These are phyloP conservation scores for Aspergillus flavus DNA, from an alignment of 2,329 filamentous ascomycete genomes.

Conservation along the genomic window DNA sequence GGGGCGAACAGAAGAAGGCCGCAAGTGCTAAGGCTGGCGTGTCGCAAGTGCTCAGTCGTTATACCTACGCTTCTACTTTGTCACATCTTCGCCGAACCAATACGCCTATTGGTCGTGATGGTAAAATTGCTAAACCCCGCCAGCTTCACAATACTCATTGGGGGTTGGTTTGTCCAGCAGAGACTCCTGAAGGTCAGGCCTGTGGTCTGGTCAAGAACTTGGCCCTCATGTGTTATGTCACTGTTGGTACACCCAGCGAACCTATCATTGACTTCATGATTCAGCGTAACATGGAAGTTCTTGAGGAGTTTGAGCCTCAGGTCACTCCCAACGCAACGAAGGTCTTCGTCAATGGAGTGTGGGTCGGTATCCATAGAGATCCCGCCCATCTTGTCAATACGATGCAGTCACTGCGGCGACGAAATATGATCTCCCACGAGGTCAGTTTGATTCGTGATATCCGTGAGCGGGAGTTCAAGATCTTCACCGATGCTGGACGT, in stretches of 20 bases:
- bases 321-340: slow-evolving; percentile 92
- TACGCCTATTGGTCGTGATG: slow-evolving; percentile 95
- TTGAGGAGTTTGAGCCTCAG: slow-evolving; percentile 90
- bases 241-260: slow-evolving; percentile 86
- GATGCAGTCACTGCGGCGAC: slow-evolving; percentile 75
- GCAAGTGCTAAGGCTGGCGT: slow-evolving; percentile 94
- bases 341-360: slow-evolving; percentile 96
- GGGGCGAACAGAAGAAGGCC: slow-evolving; percentile 99
- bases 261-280: slow-evolving; percentile 96
- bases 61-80: slow-evolving; percentile 93
- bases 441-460: slow-evolving; percentile 96
- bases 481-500: slow-evolving; percentile 94
- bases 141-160: slow-evolving; percentile 99
- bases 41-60: slow-evolving; percentile 95
- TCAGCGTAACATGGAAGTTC: slow-evolving; percentile 89
- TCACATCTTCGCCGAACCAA: slow-evolving; percentile 97
- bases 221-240: slow-evolving; percentile 97
- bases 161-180: slow-evolving; percentile 94
- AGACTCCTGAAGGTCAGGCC: slow-evolving; percentile 97
- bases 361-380: slow-evolving; percentile 94
- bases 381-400: slow-evolving; percentile 80
- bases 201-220: slow-evolving; percentile 98
- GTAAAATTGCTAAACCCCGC: slow-evolving; percentile 95
- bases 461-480: slow-evolving; percentile 95
- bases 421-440: slow-evolving; percentile 83